These are phyloP conservation scores for Digitaria exilis DNA, from an alignment of 202 grass and related monocot genomes.

Conservation along the genomic window DNA sequence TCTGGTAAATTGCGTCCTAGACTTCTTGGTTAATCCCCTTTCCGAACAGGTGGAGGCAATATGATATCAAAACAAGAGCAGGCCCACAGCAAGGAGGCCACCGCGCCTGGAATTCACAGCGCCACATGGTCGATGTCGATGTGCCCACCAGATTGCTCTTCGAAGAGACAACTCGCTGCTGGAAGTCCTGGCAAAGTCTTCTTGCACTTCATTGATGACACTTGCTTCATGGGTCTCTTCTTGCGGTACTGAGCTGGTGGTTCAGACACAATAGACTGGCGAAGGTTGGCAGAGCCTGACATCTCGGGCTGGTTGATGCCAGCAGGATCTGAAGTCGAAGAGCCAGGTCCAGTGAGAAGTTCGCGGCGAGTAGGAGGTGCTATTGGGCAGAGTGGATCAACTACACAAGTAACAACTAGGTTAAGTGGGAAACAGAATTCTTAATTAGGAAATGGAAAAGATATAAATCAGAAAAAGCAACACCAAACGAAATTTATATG, in stretches of 20 bases:
- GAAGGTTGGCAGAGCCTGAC: not conserved
- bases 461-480: not conserved
- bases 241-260: not conserved
- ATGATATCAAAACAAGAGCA: not conserved
- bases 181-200: not conserved
- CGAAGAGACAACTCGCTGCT: not conserved
- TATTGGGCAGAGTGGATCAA: conserved; percentile 35
- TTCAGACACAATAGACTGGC: not conserved
- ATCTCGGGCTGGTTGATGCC: not conserved
- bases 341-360: conserved; percentile 5
- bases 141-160: not conserved
- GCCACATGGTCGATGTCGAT: not conserved
- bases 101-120: not conserved
- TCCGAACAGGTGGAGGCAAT: not conserved
- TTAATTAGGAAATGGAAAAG: not conserved
- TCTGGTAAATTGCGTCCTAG: not conserved
- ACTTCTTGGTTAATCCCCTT: not conserved
- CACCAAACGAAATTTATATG: not conserved
- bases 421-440: not conserved
- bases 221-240: not conserved
- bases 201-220: not conserved
- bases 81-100: not conserved
- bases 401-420: conserved; percentile 37
- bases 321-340: conserved; percentile 5
- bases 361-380: conserved; percentile 33